Evolutionary conservation across 345 rosid genomes (phyloP), one percentile per base, ranked within the genome.

Genomic region (Salix exigua): DNA sequence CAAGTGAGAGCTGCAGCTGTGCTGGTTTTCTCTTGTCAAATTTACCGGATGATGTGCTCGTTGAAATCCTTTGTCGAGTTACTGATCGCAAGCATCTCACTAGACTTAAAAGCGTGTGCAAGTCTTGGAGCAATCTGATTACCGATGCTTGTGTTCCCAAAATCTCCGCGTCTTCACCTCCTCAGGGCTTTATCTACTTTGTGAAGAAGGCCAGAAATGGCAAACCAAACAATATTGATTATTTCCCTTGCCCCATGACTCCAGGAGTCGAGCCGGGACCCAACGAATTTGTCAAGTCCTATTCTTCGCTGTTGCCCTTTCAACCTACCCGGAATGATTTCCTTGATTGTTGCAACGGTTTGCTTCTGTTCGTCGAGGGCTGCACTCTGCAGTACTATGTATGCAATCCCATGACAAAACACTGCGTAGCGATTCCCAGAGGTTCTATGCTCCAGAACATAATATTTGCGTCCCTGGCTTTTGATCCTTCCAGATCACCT

Each of bases 271-370:
- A 0, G 1, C 51, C 51, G 9, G 11, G 5, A 58, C 63, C 23
- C 2, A 3, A 58, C 2, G 63, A 46, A 58, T 58, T 58, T n/a
- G 63, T 58, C 7, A 19, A 58, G 28, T 58, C 63, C 63, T 58
- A 4, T 58, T 58, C 63, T 23, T 58, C 63, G 18, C 1, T 58
- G 23, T 31, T 73, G 64, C 76, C 76, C 6, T 40, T 63, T 1
- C 9, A 28, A 21, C n/a, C 21, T 14, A 30, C 40, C 4, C n/a
- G 30, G 0, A 19, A 19, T 16, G 61, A 78, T 28, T 11, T 66
- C 8, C 53, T 66, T 6, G 73, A 72, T 44, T 53, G 76, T 26
- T 78, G 77, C 68, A 78, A 73, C 23, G 72, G 80, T 17, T 65
- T 78, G 53, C 44, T 78, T 25, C 65, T 78, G 14, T 73, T 78